Evolutionary conservation across 1,284 basidiomycete genomes (phyloP).

Genomic region (Phellinidium pouzarii): DNA sequence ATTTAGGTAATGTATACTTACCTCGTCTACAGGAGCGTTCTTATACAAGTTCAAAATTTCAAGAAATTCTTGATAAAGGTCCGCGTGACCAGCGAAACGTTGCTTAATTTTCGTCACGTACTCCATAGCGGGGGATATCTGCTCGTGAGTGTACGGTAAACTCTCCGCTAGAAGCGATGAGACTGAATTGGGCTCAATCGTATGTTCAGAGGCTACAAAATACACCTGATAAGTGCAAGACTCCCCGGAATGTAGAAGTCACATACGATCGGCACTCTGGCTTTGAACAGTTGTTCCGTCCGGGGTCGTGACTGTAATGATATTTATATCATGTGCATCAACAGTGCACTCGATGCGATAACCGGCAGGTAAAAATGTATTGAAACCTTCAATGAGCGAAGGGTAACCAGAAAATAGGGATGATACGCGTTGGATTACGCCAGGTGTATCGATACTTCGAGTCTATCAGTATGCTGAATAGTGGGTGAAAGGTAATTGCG

Average conservation of each 20-base stretch:
- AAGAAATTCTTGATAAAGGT: constrained; percentile 91
- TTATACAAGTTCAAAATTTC: constrained; percentile 77
- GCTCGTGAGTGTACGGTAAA: constrained; percentile 10
- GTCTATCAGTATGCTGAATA: neutral
- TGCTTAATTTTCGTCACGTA: constrained; percentile 98
- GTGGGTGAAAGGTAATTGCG: constrained; percentile 12
- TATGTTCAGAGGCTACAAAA: constrained; percentile 4
- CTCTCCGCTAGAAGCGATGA: neutral
- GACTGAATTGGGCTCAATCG: neutral
- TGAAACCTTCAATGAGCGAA: constrained; percentile 92
- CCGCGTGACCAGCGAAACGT: constrained; percentile 77
- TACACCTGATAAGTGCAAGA: neutral
- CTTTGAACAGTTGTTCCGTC: constrained; percentile 57
- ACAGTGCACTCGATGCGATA: constrained; percentile 84
- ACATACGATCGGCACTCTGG: constrained; percentile 27
- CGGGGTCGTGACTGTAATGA: constrained; percentile 88
- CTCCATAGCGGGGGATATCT: constrained; percentile 43
- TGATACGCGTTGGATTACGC: constrained; percentile 93
- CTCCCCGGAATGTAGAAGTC: constrained; percentile 13
- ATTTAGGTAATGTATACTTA: constrained; percentile 20
- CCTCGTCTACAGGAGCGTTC: constrained; percentile 62
- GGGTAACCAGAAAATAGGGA: constrained; percentile 90
- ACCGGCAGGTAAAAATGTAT: constrained; percentile 92
- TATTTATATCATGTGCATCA: constrained; percentile 49
- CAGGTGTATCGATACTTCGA: constrained; percentile 89